A percentile compares a stretch with the other conserved stretches of the same genome.
These are phyloP conservation scores for Cylindrodendrum hubeiense DNA, from an alignment of 2,329 filamentous ascomycete species.

Conservation along the genomic window DNA sequence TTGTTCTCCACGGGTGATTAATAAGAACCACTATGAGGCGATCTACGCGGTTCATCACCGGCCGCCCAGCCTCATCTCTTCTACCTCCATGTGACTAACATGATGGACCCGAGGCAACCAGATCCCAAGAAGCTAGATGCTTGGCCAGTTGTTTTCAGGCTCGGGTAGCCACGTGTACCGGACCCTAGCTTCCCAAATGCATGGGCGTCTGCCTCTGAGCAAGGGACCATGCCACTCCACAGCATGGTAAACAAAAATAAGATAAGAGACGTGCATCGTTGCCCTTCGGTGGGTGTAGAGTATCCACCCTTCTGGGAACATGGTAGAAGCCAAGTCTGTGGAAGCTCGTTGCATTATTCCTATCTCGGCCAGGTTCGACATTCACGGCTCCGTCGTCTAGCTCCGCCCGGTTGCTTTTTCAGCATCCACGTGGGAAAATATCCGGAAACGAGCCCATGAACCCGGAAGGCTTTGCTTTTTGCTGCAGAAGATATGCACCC, in stretches of 20 bases:
- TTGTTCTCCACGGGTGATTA: too few relatives aligned
- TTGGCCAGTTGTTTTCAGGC: background rate
- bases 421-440: background rate
- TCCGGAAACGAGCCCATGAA: background rate
- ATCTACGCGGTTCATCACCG: too few relatives aligned
- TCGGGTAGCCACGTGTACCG: background rate
- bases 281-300: background rate
- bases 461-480: slow-evolving; percentile 9
- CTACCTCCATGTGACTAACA: too few relatives aligned
- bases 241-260: background rate
- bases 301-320: background rate
- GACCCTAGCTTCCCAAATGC: background rate
- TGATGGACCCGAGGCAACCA: background rate
- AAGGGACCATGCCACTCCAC: background rate
- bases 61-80: too few relatives aligned
- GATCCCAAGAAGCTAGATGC: background rate
- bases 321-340: background rate
- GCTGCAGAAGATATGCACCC: slow-evolving; percentile 5
- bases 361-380: background rate
- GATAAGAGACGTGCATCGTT: background rate
- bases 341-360: background rate
- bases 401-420: slow-evolving; percentile 1
- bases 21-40: too few relatives aligned
- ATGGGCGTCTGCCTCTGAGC: background rate
- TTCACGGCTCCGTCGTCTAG: background rate